Conservation (phyloP, 257 asterid genomes). For the Salvia splendens region DNA sequence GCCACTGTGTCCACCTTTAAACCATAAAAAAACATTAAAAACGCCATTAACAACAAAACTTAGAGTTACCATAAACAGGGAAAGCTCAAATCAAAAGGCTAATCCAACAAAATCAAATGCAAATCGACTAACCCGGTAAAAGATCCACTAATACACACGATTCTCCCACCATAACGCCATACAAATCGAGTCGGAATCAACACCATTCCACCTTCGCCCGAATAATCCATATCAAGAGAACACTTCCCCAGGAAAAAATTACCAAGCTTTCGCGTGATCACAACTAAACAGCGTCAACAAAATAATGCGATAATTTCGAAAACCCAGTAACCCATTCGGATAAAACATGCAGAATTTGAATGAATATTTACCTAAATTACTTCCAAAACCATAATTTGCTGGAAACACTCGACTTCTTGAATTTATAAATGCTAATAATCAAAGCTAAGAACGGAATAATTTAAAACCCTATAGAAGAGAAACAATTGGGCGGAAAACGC, state of each 20-base stretch:
- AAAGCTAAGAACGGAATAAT: slow-evolving; percentile 19
- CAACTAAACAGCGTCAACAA: slow-evolving; percentile 33
- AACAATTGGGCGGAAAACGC: slow-evolving; percentile 20
- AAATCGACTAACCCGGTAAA: slow-evolving; percentile 68
- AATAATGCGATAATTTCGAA: slow-evolving; percentile 27
- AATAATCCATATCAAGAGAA: slow-evolving; percentile 43
- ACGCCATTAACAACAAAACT: slow-evolving; percentile 10
- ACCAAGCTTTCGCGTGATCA: slow-evolving; percentile 37
- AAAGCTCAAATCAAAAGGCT: slow-evolving; percentile 25
- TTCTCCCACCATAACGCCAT: slow-evolving; percentile 91
- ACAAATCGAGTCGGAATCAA: slow-evolving; percentile 71
- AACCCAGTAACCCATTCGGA: slow-evolving; percentile 35
- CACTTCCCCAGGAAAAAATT: slow-evolving; percentile 19
- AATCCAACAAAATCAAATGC: slow-evolving; percentile 13
- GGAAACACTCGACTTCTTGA: slow-evolving; percentile 31
- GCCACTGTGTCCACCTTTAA: slow-evolving; percentile 80
- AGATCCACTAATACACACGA: slow-evolving; percentile 73
- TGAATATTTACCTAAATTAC: slow-evolving; percentile 26
- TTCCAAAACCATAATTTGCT: slow-evolving; percentile 26
- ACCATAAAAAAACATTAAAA: background rate
- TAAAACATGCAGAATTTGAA: slow-evolving; percentile 19
- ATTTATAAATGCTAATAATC: slow-evolving; percentile 27
- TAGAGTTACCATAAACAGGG: slow-evolving; percentile 18
- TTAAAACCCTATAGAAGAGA: slow-evolving; percentile 28
- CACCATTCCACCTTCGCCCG: slow-evolving; percentile 56